Conservation (phyloP, 179 eudicot species). For the Carnegiea gigantea region DNA sequence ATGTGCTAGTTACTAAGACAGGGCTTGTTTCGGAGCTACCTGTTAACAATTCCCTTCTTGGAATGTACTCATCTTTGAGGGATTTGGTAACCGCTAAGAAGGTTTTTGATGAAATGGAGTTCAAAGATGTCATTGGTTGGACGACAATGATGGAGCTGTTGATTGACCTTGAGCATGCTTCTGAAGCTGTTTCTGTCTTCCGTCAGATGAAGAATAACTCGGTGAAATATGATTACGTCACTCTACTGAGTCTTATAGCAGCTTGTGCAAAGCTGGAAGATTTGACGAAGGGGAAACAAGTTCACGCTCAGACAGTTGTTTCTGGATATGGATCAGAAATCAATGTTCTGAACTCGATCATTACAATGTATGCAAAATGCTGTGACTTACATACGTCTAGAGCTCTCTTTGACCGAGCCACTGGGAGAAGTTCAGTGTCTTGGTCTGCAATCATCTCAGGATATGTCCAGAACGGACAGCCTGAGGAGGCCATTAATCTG, state of each 20-base stretch:
- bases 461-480: slow-evolving; percentile 16
- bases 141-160: slow-evolving; percentile 29
- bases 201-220: slow-evolving; percentile 19
- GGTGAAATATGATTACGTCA: slow-evolving; percentile 16
- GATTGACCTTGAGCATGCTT: slow-evolving; percentile 23
- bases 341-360: slow-evolving; percentile 24
- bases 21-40: slow-evolving; percentile 19
- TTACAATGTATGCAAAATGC: slow-evolving; percentile 31
- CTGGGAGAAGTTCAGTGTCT: neutral
- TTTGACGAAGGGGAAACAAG: slow-evolving; percentile 22
- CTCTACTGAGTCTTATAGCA: slow-evolving; percentile 19
- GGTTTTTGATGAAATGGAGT: slow-evolving; percentile 17
- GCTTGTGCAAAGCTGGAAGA: slow-evolving; percentile 23
- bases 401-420: slow-evolving; percentile 19
- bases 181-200: slow-evolving; percentile 20
- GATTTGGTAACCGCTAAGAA: slow-evolving; percentile 23
- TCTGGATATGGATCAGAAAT: slow-evolving; percentile 21
- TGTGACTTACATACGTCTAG: slow-evolving; percentile 13
- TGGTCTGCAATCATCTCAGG: slow-evolving; percentile 24
- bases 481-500: slow-evolving; percentile 24
- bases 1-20: slow-evolving; percentile 13
- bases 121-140: slow-evolving; percentile 26
- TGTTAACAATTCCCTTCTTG: slow-evolving; percentile 29
- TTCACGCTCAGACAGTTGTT: slow-evolving; percentile 25
- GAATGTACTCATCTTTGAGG: slow-evolving; percentile 25